Conservation (phyloP, 176 grass and related monocot genomes). For the Eragrostis nindensis region DNA sequence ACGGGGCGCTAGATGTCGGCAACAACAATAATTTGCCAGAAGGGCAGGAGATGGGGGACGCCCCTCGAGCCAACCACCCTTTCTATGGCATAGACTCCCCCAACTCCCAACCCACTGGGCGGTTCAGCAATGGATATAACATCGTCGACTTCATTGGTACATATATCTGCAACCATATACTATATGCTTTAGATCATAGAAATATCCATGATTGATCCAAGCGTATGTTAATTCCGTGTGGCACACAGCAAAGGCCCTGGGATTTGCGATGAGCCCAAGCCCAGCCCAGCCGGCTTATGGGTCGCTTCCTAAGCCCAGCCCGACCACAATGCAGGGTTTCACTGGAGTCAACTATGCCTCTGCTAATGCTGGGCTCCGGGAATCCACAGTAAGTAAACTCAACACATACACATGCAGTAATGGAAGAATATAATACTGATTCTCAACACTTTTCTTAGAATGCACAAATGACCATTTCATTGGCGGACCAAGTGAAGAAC, state of each 20-base stretch:
- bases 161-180: not conserved
- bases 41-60: not conserved
- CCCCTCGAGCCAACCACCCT: conserved; percentile 16
- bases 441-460: not conserved
- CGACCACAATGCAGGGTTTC: conserved; percentile 5
- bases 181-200: not conserved
- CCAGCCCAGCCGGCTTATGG: conserved; percentile 38
- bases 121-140: conserved; percentile 62
- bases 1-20: conserved; percentile 35
- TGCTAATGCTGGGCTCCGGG: conserved; percentile 32
- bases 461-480: not conserved
- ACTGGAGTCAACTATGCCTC: conserved; percentile 51
- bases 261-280: conserved; percentile 46
- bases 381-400: not conserved
- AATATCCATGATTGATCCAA: not conserved
- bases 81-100: conserved; percentile 53
- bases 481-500: conserved; percentile 12
- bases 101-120: conserved; percentile 13
- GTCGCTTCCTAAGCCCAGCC: not conserved
- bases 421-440: not conserved
- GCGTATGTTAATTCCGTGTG: not conserved
- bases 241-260: conserved; percentile 27
- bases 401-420: not conserved
- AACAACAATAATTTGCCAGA: conserved; percentile 36
- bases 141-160: conserved; percentile 41